A percentile compares a stretch with the other conserved stretches of the same genome.
Conservation (phyloP, 257 asterid genomes). For the Avicennia marina region DNA sequence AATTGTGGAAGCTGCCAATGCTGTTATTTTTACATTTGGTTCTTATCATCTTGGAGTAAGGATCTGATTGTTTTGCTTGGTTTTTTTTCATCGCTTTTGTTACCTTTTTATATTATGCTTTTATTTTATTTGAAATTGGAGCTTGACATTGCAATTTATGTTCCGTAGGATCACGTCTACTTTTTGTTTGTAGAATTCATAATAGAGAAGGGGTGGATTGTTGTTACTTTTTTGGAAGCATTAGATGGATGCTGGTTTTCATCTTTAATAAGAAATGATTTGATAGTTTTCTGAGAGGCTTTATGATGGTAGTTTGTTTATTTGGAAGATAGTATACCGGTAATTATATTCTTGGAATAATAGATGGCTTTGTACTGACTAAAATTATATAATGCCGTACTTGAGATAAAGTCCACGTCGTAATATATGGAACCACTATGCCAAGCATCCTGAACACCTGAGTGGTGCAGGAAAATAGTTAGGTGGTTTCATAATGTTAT, state of each 20-base stretch:
- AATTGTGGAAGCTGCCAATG: slow-evolving; percentile 92
- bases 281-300: neutral
- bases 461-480: neutral
- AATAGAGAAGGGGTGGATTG: too few relatives aligned
- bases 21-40: slow-evolving; percentile 83
- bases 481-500: neutral
- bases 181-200: too few relatives aligned
- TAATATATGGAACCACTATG: neutral
- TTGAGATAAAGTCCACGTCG: neutral
- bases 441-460: neutral
- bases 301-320: neutral
- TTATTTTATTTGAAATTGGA: neutral
- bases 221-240: too few relatives aligned
- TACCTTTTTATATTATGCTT: neutral
- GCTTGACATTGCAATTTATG: neutral
- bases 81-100: neutral
- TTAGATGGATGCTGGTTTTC: too few relatives aligned
- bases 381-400: neutral
- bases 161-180: too few relatives aligned
- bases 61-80: slow-evolving; percentile 2
- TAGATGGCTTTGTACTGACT: neutral
- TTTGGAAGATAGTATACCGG: too few relatives aligned
- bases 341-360: neutral
- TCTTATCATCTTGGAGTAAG: slow-evolving; percentile 95
- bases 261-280: neutral